A percentile compares a stretch with the other conserved stretches of the same genome.
Conservation (phyloP, 2,329 filamentous ascomycete species). For the Fulvia fulva region DNA sequence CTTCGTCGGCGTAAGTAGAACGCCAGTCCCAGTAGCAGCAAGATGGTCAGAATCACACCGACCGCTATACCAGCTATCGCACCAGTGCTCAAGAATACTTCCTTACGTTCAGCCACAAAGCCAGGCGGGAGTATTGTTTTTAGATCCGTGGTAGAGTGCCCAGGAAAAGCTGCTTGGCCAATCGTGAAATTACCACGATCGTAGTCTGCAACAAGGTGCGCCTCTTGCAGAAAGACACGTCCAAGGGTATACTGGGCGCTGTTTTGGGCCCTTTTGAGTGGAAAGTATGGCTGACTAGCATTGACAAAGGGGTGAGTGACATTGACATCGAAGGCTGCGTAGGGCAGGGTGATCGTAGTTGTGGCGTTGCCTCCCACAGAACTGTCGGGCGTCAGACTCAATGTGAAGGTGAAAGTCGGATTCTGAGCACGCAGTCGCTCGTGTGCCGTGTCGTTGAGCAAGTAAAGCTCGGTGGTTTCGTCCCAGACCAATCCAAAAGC, state of each 20-base stretch:
- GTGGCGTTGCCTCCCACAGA: slow-evolving; percentile 3
- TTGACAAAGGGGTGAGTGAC: slow-evolving; percentile 14
- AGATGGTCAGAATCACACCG: too few species aligned
- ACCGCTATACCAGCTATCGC: too few species aligned
- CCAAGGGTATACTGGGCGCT: slow-evolving; percentile 26
- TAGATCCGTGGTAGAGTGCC: too few species aligned
- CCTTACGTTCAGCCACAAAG: too few species aligned
- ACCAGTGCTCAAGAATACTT: too few species aligned
- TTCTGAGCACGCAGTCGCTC: slow-evolving; percentile 31
- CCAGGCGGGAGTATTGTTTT: too few species aligned
- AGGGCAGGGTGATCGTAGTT: slow-evolving; percentile 26
- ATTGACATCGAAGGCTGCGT: slow-evolving; percentile 29
- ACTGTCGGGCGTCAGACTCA: slow-evolving; percentile 16
- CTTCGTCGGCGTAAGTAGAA: too few species aligned
- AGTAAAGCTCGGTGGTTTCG: slow-evolving; percentile 35
- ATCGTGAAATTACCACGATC: slow-evolving; percentile 7
- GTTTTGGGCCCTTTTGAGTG: slow-evolving; percentile 22
- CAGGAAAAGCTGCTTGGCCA: slow-evolving; percentile 6
- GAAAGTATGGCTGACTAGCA: slow-evolving; percentile 19
- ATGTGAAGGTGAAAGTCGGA: slow-evolving; percentile 37
- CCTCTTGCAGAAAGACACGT: slow-evolving; percentile 28
- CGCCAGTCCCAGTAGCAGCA: too few species aligned
- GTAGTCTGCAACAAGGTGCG: slow-evolving; percentile 16
- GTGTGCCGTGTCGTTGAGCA: slow-evolving; percentile 38
- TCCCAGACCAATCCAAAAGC: slow-evolving; percentile 41